phyloP scores from a whole-genome alignment of 1,139 yeast genomes.

The Kodamaea anthophila region DNA sequence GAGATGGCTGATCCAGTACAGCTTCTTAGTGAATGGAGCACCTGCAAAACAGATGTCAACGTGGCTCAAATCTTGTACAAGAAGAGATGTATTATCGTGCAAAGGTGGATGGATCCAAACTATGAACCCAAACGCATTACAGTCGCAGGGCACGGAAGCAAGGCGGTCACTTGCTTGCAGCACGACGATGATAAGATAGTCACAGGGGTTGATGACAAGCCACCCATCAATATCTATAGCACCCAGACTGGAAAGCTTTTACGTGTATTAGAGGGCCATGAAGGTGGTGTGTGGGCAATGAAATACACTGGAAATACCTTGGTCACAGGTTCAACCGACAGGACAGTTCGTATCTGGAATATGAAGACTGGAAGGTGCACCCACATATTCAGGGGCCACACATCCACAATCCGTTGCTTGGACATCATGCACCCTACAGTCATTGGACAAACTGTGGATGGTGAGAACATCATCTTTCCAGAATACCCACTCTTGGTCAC shows the following conservation, averaged over 20 bases:
- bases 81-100: slow-evolving; percentile 56
- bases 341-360: slow-evolving; percentile 59
- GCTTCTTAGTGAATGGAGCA: slow-evolving; percentile 31
- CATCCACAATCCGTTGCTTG: slow-evolving; percentile 86
- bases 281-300: slow-evolving; percentile 98
- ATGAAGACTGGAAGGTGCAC: slow-evolving; percentile 49
- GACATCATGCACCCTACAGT: slow-evolving; percentile 70
- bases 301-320: slow-evolving; percentile 73
- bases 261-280: slow-evolving; percentile 78
- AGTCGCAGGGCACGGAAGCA: slow-evolving; percentile 61
- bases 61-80: slow-evolving; percentile 56
- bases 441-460: slow-evolving; percentile 54
- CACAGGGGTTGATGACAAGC: slow-evolving; percentile 88
- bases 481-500: slow-evolving; percentile 64
- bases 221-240: slow-evolving; percentile 76
- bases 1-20: slow-evolving; percentile 26
- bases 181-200: slow-evolving; percentile 88
- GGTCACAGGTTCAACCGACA: slow-evolving; percentile 54
- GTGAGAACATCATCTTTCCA: slow-evolving; percentile 61
- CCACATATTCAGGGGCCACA: slow-evolving; percentile 73
- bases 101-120: slow-evolving; percentile 78
- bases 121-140: slow-evolving; percentile 67
- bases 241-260: slow-evolving; percentile 65
- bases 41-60: slow-evolving; percentile 15
- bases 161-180: slow-evolving; percentile 90